A percentile compares a stretch with the other conserved stretches of the same genome.
These are phyloP conservation scores for Coemansia sp. DNA, from an alignment of 192 early-diverging fungal genomes.

Conservation along the genomic window DNA sequence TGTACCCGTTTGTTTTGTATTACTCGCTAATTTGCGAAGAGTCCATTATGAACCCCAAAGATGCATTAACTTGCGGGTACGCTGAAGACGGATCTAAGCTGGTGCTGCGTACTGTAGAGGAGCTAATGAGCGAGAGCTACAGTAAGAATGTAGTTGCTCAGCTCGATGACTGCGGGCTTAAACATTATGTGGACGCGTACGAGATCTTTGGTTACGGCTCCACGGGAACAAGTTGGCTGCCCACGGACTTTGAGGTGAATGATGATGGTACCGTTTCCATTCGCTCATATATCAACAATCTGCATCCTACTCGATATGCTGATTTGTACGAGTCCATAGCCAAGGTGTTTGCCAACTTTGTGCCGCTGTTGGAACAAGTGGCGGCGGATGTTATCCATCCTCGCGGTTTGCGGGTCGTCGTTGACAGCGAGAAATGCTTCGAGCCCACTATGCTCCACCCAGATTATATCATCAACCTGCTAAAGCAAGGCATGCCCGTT, in stretches of 20 bases:
- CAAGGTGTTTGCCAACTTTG: not conserved
- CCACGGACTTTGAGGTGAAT: not conserved
- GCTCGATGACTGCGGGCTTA: no score
- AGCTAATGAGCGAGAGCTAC: not conserved
- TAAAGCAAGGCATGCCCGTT: not conserved
- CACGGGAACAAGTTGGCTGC: no score
- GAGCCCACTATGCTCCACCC: not conserved
- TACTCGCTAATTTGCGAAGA: no score
- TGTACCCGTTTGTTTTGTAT: not conserved
- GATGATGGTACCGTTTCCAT: not conserved
- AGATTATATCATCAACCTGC: not conserved
- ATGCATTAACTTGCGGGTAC: no score
- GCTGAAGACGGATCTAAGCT: no score
- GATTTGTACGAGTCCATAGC: not conserved
- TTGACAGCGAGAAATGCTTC: not conserved
- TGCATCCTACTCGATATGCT: not conserved
- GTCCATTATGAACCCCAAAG: no score
- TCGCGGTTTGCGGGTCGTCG: not conserved
- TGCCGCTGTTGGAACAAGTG: slow-evolving; percentile 57
- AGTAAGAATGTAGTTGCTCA: not conserved
- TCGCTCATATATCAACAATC: slow-evolving; percentile 5
- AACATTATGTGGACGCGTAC: no score
- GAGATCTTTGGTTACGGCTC: no score
- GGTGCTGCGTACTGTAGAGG: not conserved
- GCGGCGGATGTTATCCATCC: slow-evolving; percentile 11